phyloP scores from a whole-genome alignment of 345 rosid genomes.

The Excoecaria cochinchinensis region DNA sequence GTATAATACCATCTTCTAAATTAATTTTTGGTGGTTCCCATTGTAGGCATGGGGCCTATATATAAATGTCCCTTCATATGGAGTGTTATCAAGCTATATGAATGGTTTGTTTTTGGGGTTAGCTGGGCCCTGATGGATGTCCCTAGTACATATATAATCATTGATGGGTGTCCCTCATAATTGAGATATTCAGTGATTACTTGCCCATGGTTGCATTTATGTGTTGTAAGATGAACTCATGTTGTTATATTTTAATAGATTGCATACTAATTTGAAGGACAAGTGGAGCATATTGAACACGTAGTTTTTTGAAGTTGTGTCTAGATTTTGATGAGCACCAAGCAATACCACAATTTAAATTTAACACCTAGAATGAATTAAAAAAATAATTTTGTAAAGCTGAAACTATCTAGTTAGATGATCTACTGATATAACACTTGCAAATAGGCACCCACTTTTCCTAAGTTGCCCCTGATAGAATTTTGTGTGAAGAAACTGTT shows the following conservation, averaged over 20 bases:
- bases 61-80: neutral
- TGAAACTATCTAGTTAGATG: neutral
- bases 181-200: neutral
- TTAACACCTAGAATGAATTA: neutral
- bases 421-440: neutral
- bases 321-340: neutral
- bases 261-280: neutral
- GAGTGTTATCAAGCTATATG: neutral
- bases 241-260: neutral
- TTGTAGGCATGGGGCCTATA: neutral
- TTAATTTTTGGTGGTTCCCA: neutral
- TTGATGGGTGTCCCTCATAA: neutral
- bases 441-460: neutral
- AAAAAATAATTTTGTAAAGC: neutral
- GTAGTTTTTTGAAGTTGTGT: neutral
- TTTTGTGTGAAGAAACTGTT: neutral
- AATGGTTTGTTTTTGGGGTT: neutral
- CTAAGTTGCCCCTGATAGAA: neutral
- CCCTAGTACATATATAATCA: neutral
- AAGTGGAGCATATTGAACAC: neutral
- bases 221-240: neutral
- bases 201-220: neutral
- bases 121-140: neutral
- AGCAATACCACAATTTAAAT: neutral
- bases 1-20: neutral